These are phyloP conservation scores for Fusarium poae DNA, from an alignment of 2,329 filamentous ascomycete genomes.

Conservation along the genomic window DNA sequence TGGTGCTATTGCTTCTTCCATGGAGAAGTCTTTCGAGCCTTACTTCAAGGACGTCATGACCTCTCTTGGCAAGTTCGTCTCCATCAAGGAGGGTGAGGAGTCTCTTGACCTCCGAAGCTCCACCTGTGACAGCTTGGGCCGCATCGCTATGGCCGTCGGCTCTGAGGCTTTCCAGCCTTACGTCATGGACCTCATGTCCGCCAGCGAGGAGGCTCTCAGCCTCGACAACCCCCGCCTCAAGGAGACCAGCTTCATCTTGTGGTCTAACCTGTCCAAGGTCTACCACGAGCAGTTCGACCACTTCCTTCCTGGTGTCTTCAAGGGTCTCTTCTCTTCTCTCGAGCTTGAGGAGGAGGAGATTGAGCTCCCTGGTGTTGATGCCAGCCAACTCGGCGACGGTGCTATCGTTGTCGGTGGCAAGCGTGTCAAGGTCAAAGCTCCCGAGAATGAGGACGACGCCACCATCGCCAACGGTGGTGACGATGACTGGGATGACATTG, in stretches of 20 bases:
- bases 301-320: conserved; percentile 82
- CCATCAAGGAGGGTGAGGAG: conserved; percentile 88
- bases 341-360: conserved; percentile 91
- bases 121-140: conserved; percentile 92
- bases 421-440: conserved; percentile 81
- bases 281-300: conserved; percentile 87
- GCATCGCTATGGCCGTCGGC: conserved; percentile 91
- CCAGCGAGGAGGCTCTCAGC: conserved; percentile 89
- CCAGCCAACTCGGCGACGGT: conserved; percentile 76
- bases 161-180: conserved; percentile 89
- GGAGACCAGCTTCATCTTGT: conserved; percentile 97
- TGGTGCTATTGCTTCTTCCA: conserved; percentile 88
- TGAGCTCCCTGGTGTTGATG: conserved; percentile 74
- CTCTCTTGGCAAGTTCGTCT: conserved; percentile 84
- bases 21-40: conserved; percentile 86
- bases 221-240: conserved; percentile 91
- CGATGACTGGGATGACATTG: conserved; percentile 70
- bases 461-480: conserved; percentile 68
- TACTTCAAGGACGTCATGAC: conserved; percentile 94
- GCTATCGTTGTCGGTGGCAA: conserved; percentile 83
- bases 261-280: conserved; percentile 94
- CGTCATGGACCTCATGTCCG: conserved; percentile 88
- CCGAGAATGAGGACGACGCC: conserved; percentile 68
- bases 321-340: conserved; percentile 84
- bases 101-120: conserved; percentile 91